Base-by-base conservation (phyloP, 805 yeast genomes). In the Yueomyces sp. region DNA sequence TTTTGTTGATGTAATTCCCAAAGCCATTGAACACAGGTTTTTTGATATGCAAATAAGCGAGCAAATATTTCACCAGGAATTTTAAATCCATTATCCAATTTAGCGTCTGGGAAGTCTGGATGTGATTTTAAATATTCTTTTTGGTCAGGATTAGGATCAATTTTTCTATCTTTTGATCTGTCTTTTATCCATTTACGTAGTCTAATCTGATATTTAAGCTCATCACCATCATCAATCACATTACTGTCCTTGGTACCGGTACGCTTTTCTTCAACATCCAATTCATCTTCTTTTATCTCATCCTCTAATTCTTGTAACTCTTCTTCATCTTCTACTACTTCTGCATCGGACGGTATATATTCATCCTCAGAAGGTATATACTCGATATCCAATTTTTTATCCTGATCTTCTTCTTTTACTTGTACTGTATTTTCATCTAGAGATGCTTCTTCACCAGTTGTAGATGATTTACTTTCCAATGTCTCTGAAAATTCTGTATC, bases 1-100 rank as follows among this genome's bases (percentile, higher is more conserved):
- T 76, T 77, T 59, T 92, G 97, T 26, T 77, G 71, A 54, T 84
- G 81, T n/a, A 92, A 67, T 56, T 92, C 98, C 81, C 94, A 88
- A 2, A 92, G 73, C 98, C 98, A 90, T 54, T 92, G 95, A 1
- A 92, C 96, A 48, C 97, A 86, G 0, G 97, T 92, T 54, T 85
- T 85, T 55, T 92, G 98, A 59, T 92, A 92, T 49, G 85, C 95
- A 55, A 92, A 92, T 11, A 92, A 64, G 4, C 86, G 73, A 0
- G 92, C 80, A 60, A 82, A 86, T 0, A 92, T 78, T 50, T 90
- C 96, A 3, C 96, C 97, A 0, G 98, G 97, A 0, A 92, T 68
- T 46, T 66, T 73, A 60, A 81, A 86, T 6, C 73, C 74, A 36
- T 74, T 76, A 54, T 85, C 81, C 4, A 90, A 63, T 5, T 73